These are phyloP conservation scores for Teratosphaeria nubilosa DNA, from an alignment of 2,329 filamentous ascomycete genomes.

Conservation along the genomic window DNA sequence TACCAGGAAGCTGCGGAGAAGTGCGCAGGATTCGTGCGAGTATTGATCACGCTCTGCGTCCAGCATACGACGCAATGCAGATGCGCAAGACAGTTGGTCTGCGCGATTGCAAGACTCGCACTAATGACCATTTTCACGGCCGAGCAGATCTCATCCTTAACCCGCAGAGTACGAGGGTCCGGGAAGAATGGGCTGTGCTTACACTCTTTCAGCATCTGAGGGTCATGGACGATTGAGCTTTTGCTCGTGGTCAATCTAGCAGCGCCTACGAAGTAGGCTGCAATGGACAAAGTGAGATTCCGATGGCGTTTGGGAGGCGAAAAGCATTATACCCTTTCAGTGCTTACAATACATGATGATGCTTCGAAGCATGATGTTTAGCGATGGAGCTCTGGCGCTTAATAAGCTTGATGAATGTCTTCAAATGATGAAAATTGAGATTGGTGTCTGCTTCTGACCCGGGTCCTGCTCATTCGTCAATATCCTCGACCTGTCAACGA, in stretches of 20 bases:
- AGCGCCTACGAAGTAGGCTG: not conserved
- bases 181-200: not conserved
- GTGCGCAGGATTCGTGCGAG: slow-evolving; percentile 51
- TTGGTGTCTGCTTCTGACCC: not conserved
- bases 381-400: not conserved
- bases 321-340: not conserved
- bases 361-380: not conserved
- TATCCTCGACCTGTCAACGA: no score
- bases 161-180: not conserved
- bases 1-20: slow-evolving; percentile 67
- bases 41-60: slow-evolving; percentile 1
- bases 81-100: not conserved
- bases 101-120: not conserved
- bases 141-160: not conserved
- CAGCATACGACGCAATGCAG: not conserved
- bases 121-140: not conserved
- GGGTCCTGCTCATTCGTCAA: no score
- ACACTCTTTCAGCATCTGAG: not conserved
- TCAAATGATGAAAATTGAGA: not conserved
- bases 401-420: not conserved
- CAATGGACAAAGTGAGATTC: not conserved
- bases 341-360: not conserved
- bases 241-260: not conserved
- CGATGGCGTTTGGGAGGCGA: not conserved
- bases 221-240: not conserved